These are phyloP conservation scores for Diddensiella caesifluorescens DNA, from an alignment of 805 yeast species.

Conservation along the genomic window DNA sequence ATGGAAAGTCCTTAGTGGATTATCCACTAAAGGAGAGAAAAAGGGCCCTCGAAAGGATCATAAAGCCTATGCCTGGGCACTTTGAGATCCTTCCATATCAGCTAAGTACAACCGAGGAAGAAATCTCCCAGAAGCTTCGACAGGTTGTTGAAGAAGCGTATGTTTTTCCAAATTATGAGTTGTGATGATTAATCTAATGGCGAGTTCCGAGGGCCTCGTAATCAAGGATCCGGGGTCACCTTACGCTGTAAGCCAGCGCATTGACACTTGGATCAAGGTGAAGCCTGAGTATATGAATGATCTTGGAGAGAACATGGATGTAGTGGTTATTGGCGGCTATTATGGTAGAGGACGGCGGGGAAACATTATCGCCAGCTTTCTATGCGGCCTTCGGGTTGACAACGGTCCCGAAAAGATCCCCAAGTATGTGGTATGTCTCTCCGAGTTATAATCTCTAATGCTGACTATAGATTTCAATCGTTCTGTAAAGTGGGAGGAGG, in stretches of 20 bases:
- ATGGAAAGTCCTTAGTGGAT: constrained; percentile 57
- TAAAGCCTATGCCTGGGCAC: constrained; percentile 36
- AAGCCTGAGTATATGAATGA: constrained; percentile 87
- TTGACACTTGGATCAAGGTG: constrained; percentile 74
- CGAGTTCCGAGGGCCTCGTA: constrained; percentile 76
- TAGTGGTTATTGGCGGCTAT: constrained; percentile 72
- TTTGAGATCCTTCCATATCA: constrained; percentile 30
- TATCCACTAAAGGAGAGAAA: constrained; percentile 54
- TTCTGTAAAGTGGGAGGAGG: constrained; percentile 86
- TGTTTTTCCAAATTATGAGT: too few relatives aligned
- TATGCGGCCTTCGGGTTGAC: constrained; percentile 61
- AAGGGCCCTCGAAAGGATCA: constrained; percentile 40
- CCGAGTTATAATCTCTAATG: background rate
- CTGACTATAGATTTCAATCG: constrained; percentile 43
- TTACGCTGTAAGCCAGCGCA: constrained; percentile 58
- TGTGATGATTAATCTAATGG: too few relatives aligned
- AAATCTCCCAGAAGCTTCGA: constrained; percentile 52
- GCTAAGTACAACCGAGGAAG: constrained; percentile 42
- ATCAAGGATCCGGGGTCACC: constrained; percentile 56
- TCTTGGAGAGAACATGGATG: constrained; percentile 81
- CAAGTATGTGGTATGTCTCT: background rate
- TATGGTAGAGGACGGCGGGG: constrained; percentile 55
- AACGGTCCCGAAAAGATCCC: constrained; percentile 26
- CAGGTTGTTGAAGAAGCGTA: constrained; percentile 45
- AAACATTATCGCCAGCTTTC: constrained; percentile 43